Evolutionary conservation across 164 flowering plant genomes (phyloP).

Genomic region (Cinnamomum chago): DNA sequence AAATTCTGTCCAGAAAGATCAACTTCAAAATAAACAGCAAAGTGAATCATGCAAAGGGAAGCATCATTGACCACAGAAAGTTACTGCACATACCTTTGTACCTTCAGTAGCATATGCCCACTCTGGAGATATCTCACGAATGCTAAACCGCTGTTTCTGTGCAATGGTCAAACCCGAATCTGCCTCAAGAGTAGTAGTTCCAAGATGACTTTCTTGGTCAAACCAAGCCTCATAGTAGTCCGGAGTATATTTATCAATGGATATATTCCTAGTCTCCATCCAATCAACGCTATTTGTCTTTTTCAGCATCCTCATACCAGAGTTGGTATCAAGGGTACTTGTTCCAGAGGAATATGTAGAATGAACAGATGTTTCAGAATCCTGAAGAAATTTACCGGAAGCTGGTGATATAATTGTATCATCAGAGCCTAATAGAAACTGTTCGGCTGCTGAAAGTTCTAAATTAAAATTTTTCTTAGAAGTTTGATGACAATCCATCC

Average conservation of each 20-base stretch:
- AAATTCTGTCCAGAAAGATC: not conserved
- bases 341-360: constrained; percentile 31
- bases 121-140: constrained; percentile 75
- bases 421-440: constrained; percentile 23
- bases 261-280: constrained; percentile 1
- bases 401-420: constrained; percentile 30
- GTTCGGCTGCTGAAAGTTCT: constrained; percentile 16
- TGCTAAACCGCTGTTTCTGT: constrained; percentile 58
- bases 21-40: not conserved
- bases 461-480: constrained; percentile 11
- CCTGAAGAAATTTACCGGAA: constrained; percentile 20
- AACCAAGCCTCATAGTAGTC: constrained; percentile 29
- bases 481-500: not conserved
- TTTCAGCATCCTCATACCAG: constrained; percentile 33
- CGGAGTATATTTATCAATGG: constrained; percentile 4
- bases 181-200: constrained; percentile 29
- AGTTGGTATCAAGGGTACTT: constrained; percentile 19
- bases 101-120: constrained; percentile 70
- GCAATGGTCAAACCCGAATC: constrained; percentile 46
- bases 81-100: constrained; percentile 64
- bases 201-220: constrained; percentile 35
- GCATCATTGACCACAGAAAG: not conserved
- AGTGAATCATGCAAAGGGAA: not conserved
- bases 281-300: constrained; percentile 8
- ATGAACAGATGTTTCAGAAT: constrained; percentile 19